Evolutionary conservation across 345 rosid genomes (phyloP).

Genomic region (Acer yangbiense): DNA sequence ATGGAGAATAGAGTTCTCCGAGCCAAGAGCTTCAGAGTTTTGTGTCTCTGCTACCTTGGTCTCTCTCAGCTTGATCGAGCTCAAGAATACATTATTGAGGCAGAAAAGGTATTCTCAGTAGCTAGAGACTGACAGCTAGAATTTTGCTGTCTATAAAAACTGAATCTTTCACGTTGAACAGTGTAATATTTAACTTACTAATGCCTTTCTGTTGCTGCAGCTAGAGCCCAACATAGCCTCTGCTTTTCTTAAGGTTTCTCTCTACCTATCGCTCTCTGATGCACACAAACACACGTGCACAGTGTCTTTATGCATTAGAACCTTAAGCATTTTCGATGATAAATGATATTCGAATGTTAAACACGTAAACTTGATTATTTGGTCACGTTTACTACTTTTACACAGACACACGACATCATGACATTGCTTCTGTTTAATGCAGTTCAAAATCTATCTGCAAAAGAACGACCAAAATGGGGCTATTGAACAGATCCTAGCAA

Average conservation of each 20-base stretch:
- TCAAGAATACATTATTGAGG: constrained; percentile 81
- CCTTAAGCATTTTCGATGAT: not conserved
- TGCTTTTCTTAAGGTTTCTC: constrained; percentile 87
- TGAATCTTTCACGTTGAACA: not conserved
- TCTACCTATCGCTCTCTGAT: constrained; percentile 7
- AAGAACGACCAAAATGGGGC: constrained; percentile 58
- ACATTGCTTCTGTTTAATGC: constrained; percentile 37
- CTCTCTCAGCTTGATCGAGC: constrained; percentile 84
- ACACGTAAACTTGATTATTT: constrained; percentile 19
- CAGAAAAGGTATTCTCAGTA: constrained; percentile 68
- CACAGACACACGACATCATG: not conserved
- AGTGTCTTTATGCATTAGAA: not conserved
- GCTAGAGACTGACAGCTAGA: constrained; percentile 5
- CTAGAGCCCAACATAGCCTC: constrained; percentile 80
- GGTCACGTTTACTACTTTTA: not conserved
- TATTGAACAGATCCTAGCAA: constrained; percentile 70
- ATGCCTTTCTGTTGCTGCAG: constrained; percentile 51
- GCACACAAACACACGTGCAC: not conserved
- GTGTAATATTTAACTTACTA: not conserved
- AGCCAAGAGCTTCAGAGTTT: constrained; percentile 92
- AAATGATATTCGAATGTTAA: constrained; percentile 6
- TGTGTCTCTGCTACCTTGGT: constrained; percentile 90
- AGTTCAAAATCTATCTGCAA: constrained; percentile 86
- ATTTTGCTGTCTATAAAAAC: constrained; percentile 1
- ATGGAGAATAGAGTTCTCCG: constrained; percentile 66